phyloP scores from a whole-genome alignment of 768 basidiomycete genomes.

The Termitomyces sp. region DNA sequence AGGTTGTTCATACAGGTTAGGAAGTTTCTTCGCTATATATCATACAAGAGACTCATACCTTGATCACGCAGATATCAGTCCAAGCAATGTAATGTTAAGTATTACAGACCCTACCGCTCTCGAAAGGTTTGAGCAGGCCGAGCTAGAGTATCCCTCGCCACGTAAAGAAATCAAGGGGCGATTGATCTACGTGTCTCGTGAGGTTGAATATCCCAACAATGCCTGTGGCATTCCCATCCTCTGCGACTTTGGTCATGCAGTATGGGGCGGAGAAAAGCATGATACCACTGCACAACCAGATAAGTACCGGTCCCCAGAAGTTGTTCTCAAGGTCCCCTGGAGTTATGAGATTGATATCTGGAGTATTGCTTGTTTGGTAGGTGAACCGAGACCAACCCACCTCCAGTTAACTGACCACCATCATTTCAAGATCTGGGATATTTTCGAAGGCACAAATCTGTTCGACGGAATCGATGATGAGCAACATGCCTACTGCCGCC shows the following conservation, averaged over 20 bases:
- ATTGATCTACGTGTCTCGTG: slow-evolving; percentile 12
- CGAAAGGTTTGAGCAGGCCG: slow-evolving; percentile 7
- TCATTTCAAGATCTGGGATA: neutral
- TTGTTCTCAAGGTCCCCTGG: slow-evolving; percentile 24
- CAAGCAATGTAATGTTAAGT: neutral
- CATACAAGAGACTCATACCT: neutral
- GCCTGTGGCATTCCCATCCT: slow-evolving; percentile 11
- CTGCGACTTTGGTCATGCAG: slow-evolving; percentile 21
- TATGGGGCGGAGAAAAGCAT: slow-evolving; percentile 5
- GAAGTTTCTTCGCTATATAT: neutral
- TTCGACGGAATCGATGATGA: neutral
- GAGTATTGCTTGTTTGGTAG: slow-evolving; percentile 25
- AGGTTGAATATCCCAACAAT: neutral
- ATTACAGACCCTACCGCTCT: neutral
- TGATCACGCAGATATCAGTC: neutral
- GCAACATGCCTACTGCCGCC: neutral
- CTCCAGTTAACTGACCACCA: neutral
- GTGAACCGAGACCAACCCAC: neutral
- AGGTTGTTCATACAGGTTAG: neutral
- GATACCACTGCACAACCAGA: slow-evolving; percentile 19
- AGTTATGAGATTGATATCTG: slow-evolving; percentile 25
- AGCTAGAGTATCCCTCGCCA: slow-evolving; percentile 8
- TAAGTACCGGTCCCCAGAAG: slow-evolving; percentile 25
- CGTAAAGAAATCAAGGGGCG: slow-evolving; percentile 14
- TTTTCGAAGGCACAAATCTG: neutral